Evolutionary conservation across 306 rosid genomes (phyloP).

Genomic region (Cyamopsis tetragonoloba): DNA sequence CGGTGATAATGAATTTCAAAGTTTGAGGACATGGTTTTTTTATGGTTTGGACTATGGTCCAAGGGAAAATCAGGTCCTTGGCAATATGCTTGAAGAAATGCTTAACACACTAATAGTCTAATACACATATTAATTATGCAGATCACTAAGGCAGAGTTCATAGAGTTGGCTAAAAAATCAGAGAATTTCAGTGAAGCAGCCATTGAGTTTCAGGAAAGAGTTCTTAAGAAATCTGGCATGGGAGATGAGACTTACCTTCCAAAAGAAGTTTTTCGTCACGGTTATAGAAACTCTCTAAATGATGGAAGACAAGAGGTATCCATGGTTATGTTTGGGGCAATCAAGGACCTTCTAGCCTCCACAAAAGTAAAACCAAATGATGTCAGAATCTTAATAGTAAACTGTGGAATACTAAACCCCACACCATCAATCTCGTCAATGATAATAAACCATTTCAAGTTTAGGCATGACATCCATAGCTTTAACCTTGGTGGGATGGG

Average conservation of each 20-base stretch:
- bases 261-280: conserved; percentile 37
- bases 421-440: conserved; percentile 63
- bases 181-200: conserved; percentile 51
- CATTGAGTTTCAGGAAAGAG: conserved; percentile 45
- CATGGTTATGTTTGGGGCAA: conserved; percentile 53
- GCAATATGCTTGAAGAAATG: neutral
- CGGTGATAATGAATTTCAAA: no score
- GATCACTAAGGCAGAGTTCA: conserved; percentile 55
- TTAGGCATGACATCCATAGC: conserved; percentile 53
- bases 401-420: conserved; percentile 53
- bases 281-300: conserved; percentile 25
- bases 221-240: conserved; percentile 53
- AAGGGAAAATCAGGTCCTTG: no score
- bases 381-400: conserved; percentile 48
- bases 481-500: conserved; percentile 76
- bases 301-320: conserved; percentile 58
- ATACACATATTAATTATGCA: conserved; percentile 34
- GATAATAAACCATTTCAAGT: conserved; percentile 59
- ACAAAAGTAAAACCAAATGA: conserved; percentile 43
- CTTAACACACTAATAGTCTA: no score
- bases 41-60: no score
- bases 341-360: conserved; percentile 41
- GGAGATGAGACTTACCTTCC: conserved; percentile 60
- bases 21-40: no score
- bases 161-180: conserved; percentile 49